Evolutionary conservation across 768 basidiomycete genomes (phyloP).

Genomic region (Cyclocybe cylindracea): DNA sequence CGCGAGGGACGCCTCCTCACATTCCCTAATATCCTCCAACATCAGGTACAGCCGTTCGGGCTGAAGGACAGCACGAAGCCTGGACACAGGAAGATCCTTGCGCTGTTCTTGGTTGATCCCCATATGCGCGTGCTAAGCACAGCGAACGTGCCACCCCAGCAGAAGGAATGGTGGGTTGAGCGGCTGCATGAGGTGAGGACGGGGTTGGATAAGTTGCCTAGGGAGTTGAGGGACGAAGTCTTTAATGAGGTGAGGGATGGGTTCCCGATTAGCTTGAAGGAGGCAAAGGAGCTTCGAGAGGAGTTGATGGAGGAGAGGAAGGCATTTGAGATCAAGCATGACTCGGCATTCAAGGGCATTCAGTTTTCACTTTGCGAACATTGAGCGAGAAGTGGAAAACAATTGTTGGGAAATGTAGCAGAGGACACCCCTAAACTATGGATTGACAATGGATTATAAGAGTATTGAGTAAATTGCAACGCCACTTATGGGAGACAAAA

Average conservation of each 20-base stretch:
- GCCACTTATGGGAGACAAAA: too few relatives aligned
- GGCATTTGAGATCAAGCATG: slow-evolving; percentile 14
- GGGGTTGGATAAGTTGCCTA: slow-evolving; percentile 8
- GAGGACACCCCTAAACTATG: too few relatives aligned
- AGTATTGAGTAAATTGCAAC: too few relatives aligned
- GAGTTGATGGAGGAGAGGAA: slow-evolving; percentile 34
- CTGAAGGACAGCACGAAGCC: slow-evolving; percentile 37
- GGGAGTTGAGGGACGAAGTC: slow-evolving; percentile 13
- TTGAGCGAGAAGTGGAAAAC: slow-evolving; percentile 1
- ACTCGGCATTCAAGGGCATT: slow-evolving; percentile 5
- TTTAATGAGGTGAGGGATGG: slow-evolving; percentile 10
- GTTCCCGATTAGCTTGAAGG: slow-evolving; percentile 25
- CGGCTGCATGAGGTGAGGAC: slow-evolving; percentile 7
- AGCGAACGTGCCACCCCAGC: slow-evolving; percentile 30
- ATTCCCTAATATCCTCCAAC: slow-evolving; percentile 45
- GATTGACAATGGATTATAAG: too few relatives aligned
- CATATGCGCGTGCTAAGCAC: slow-evolving; percentile 28
- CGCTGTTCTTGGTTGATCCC: slow-evolving; percentile 43
- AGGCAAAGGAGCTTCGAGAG: slow-evolving; percentile 26
- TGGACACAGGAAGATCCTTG: slow-evolving; percentile 44
- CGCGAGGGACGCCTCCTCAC: slow-evolving; percentile 35
- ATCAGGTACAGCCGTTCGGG: slow-evolving; percentile 38
- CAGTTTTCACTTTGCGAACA: slow-evolving; percentile 27
- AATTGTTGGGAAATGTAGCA: too few relatives aligned
- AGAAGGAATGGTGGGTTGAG: slow-evolving; percentile 29